A percentile compares a stretch with the other conserved stretches of the same genome.
phyloP scores from a whole-genome alignment of 1,284 basidiomycete genomes.

The Irpex sp. region DNA sequence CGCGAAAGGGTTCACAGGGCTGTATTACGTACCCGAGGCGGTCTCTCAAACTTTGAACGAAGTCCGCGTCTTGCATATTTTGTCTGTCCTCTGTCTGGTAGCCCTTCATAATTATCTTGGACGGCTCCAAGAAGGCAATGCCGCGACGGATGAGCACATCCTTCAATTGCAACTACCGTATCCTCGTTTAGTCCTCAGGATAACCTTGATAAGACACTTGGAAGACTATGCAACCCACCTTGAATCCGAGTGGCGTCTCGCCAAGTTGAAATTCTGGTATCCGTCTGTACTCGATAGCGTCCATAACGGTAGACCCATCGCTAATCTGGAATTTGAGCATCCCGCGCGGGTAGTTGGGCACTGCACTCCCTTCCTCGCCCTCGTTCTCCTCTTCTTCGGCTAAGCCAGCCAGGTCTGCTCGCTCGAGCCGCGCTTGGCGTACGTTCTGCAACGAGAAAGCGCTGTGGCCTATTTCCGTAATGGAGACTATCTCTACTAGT shows the following conservation, averaged over 20 bases:
- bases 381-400: slow-evolving; percentile 42
- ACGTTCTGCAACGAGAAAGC: slow-evolving; percentile 66
- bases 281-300: slow-evolving; percentile 66
- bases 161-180: slow-evolving; percentile 58
- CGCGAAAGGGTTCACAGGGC: background rate
- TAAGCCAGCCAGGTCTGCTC: slow-evolving; percentile 44
- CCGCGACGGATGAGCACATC: slow-evolving; percentile 59
- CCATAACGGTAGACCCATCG: slow-evolving; percentile 57
- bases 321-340: slow-evolving; percentile 67
- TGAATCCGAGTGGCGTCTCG: slow-evolving; percentile 66
- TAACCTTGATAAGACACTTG: background rate
- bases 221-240: slow-evolving; percentile 40
- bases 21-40: slow-evolving; percentile 56
- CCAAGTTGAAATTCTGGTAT: slow-evolving; percentile 61
- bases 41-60: slow-evolving; percentile 49
- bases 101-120: slow-evolving; percentile 54
- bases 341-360: slow-evolving; percentile 69
- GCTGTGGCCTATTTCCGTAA: slow-evolving; percentile 74
- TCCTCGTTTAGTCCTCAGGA: background rate
- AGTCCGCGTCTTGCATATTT: slow-evolving; percentile 44
- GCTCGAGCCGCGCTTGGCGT: slow-evolving; percentile 59
- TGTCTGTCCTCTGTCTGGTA: slow-evolving; percentile 59
- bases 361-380: slow-evolving; percentile 56
- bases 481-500: slow-evolving; percentile 65
- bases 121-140: slow-evolving; percentile 66